Percentiles rank a stretch among this genome's conserved stretches.
Conservation (phyloP, 441 rosid genomes). For the Francoa sonchifolia region DNA sequence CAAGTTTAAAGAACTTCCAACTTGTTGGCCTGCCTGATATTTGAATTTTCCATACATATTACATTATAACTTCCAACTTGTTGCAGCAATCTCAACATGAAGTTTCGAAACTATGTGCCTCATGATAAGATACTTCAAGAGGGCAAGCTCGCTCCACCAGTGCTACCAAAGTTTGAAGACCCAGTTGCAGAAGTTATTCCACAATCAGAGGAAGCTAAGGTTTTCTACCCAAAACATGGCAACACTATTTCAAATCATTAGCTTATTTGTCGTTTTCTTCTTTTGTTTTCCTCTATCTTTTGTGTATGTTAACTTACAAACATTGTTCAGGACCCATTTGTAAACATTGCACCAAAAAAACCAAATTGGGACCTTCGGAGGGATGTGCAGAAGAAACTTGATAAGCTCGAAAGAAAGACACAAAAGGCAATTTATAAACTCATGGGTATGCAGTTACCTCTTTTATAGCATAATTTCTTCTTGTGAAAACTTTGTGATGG, state of each 20-base stretch:
- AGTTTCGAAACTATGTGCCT: slow-evolving; percentile 90
- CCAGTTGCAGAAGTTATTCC: slow-evolving; percentile 54
- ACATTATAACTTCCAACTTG: slow-evolving; percentile 4
- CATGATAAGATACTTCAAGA: slow-evolving; percentile 85
- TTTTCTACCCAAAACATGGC: background rate
- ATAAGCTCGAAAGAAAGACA: slow-evolving; percentile 83
- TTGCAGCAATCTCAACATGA: slow-evolving; percentile 53
- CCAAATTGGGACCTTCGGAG: slow-evolving; percentile 96
- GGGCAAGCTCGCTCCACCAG: slow-evolving; percentile 76
- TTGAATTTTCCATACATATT: background rate
- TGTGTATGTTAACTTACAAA: background rate
- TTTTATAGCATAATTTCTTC: background rate
- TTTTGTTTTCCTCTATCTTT: slow-evolving; percentile 3
- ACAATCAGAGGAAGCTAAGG: slow-evolving; percentile 59
- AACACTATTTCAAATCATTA: no score
- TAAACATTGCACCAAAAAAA: slow-evolving; percentile 94
- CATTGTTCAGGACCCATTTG: slow-evolving; percentile 63
- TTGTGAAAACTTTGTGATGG: background rate
- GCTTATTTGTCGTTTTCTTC: background rate
- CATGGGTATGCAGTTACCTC: slow-evolving; percentile 45
- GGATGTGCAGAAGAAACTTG: slow-evolving; percentile 94
- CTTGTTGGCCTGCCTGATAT: background rate
- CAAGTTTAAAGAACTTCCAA: no score
- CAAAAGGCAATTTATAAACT: slow-evolving; percentile 69
- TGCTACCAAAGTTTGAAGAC: slow-evolving; percentile 85